These are phyloP conservation scores for Fusarium begoniae DNA, from an alignment of 2,329 filamentous ascomycete species.

Conservation along the genomic window DNA sequence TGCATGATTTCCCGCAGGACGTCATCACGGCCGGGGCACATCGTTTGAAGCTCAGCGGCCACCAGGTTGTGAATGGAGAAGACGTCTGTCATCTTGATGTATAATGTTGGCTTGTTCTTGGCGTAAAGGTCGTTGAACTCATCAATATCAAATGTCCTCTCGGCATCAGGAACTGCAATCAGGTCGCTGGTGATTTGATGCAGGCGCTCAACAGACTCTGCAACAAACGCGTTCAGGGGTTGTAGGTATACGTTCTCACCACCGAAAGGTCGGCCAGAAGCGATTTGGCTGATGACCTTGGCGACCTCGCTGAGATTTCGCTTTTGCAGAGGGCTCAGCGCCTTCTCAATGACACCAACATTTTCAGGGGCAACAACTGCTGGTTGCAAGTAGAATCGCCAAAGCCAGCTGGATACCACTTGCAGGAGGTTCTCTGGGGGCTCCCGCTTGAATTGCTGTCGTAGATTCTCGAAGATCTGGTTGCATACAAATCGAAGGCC, in stretches of 20 bases:
- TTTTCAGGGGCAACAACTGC: constrained; percentile 90
- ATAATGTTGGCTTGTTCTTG: constrained; percentile 95
- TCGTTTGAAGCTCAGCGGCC: constrained; percentile 76
- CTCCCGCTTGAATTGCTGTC: constrained; percentile 81
- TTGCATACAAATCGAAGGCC: constrained; percentile 88
- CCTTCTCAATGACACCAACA: constrained; percentile 90
- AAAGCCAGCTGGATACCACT: constrained; percentile 88
- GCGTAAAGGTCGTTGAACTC: constrained; percentile 98
- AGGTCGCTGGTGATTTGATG: constrained; percentile 78
- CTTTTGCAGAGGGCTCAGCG: constrained; percentile 89
- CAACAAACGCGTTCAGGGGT: constrained; percentile 90
- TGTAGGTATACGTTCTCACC: constrained; percentile 96
- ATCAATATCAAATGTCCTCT: constrained; percentile 95
- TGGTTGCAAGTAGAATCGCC: constrained; percentile 92
- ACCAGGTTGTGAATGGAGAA: constrained; percentile 95
- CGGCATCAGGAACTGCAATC: constrained; percentile 85
- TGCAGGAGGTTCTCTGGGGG: constrained; percentile 81
- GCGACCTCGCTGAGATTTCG: constrained; percentile 89
- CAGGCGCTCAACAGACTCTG: constrained; percentile 83
- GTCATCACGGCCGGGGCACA: constrained; percentile 86
- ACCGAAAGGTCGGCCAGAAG: constrained; percentile 88
- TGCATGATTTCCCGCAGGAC: constrained; percentile 89
- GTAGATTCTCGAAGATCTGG: constrained; percentile 83
- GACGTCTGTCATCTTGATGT: constrained; percentile 98
- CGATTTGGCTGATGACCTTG: constrained; percentile 90